These are phyloP conservation scores for Elongisporangium senticosum DNA, from an alignment of 352 stramenopile species.

Conservation along the genomic window DNA sequence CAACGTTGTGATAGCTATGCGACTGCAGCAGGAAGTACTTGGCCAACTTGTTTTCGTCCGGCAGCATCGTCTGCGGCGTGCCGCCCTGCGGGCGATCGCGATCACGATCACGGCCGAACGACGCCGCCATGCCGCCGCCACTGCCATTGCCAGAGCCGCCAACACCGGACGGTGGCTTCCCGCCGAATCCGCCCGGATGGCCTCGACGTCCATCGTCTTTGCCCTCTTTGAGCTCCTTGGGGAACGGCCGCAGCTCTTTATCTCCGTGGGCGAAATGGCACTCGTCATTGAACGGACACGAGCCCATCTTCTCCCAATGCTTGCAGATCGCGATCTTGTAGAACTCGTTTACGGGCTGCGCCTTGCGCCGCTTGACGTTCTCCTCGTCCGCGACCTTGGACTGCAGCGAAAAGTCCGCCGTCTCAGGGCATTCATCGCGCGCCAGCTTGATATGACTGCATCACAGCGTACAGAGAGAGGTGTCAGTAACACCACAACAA, in stretches of 20 bases:
- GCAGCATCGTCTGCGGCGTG: slow-evolving; percentile 25
- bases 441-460: slow-evolving; percentile 91
- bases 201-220: slow-evolving; percentile 8
- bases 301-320: slow-evolving; percentile 93
- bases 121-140: not conserved
- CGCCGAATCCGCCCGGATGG: not conserved
- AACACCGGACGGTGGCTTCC: slow-evolving; percentile 2
- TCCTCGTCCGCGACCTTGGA: slow-evolving; percentile 89
- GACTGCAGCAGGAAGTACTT: slow-evolving; percentile 85
- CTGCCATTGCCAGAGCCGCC: slow-evolving; percentile 7
- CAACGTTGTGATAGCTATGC: slow-evolving; percentile 77
- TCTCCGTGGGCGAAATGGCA: slow-evolving; percentile 97
- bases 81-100: not conserved
- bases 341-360: slow-evolving; percentile 93
- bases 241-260: slow-evolving; percentile 87
- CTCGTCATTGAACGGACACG: slow-evolving; percentile 94
- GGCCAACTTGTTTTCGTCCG: slow-evolving; percentile 66
- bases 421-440: slow-evolving; percentile 89
- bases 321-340: slow-evolving; percentile 98
- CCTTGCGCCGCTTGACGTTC: slow-evolving; percentile 81
- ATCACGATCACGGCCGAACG: not conserved
- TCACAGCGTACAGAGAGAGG: not conserved
- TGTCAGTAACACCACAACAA: not conserved
- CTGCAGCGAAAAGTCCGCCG: slow-evolving; percentile 92
- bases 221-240: slow-evolving; percentile 63